Conservation (phyloP, 441 rosid species). For the Viola pubescens region DNA sequence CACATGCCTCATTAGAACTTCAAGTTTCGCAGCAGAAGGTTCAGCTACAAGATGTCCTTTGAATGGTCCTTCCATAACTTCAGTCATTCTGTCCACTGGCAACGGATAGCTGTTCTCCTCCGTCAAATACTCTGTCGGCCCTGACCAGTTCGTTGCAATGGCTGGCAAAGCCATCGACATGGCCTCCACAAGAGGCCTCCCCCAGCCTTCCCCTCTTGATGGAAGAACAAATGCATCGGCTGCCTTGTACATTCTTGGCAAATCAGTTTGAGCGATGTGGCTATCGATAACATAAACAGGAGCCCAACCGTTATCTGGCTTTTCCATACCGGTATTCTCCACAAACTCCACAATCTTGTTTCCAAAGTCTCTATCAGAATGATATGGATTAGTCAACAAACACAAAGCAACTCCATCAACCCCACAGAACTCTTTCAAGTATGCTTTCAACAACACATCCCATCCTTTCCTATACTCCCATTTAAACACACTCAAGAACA, state of each 20-base stretch:
- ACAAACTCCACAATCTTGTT: slow-evolving; percentile 69
- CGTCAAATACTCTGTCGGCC: slow-evolving; percentile 68
- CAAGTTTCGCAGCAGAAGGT: slow-evolving; percentile 55
- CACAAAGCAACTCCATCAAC: slow-evolving; percentile 49
- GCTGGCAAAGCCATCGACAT: slow-evolving; percentile 89
- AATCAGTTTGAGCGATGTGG: slow-evolving; percentile 65
- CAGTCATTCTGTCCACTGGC: slow-evolving; percentile 44
- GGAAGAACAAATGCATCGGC: slow-evolving; percentile 74
- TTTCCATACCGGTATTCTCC: slow-evolving; percentile 25
- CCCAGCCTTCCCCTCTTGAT: slow-evolving; percentile 93
- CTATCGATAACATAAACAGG: slow-evolving; percentile 46
- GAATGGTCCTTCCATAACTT: slow-evolving; percentile 68
- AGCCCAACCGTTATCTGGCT: slow-evolving; percentile 43
- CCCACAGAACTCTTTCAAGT: slow-evolving; percentile 53
- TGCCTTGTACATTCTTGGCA: slow-evolving; percentile 65
- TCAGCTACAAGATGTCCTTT: slow-evolving; percentile 78
- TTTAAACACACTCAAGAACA: slow-evolving; percentile 76
- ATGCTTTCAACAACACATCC: slow-evolving; percentile 76
- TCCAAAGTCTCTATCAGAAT: slow-evolving; percentile 50
- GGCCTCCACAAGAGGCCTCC: slow-evolving; percentile 72
- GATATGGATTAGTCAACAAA: slow-evolving; percentile 69
- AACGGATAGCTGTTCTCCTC: slow-evolving; percentile 61
- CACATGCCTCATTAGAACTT: slow-evolving; percentile 50
- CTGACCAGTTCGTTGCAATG: slow-evolving; percentile 78
- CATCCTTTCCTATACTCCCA: slow-evolving; percentile 90